Evolutionary conservation across 1,284 basidiomycete genomes (phyloP).

Genomic region (Pisolithus thermaeus): DNA sequence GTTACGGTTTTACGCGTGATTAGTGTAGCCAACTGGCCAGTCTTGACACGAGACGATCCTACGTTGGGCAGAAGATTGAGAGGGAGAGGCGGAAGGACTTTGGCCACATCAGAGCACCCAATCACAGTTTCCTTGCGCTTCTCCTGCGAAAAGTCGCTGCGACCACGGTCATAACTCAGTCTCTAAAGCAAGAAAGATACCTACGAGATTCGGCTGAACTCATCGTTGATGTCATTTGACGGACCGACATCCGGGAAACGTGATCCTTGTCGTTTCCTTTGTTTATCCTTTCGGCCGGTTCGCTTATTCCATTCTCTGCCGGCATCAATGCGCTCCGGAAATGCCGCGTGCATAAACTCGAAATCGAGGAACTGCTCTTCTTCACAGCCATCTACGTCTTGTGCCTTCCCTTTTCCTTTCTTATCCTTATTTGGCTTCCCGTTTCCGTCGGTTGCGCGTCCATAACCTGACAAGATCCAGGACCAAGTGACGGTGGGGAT

Average conservation of each 20-base stretch:
- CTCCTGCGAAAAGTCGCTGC: slow-evolving; percentile 33
- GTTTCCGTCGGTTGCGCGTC: slow-evolving; percentile 7
- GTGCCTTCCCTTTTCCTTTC: background rate
- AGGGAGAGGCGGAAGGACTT: slow-evolving; percentile 23
- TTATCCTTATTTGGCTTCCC: background rate
- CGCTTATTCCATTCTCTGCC: slow-evolving; percentile 22
- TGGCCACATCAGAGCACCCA: slow-evolving; percentile 6
- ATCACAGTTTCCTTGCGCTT: background rate
- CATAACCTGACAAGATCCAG: slow-evolving; percentile 41
- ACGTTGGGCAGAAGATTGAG: slow-evolving; percentile 15
- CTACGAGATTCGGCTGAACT: slow-evolving; percentile 37
- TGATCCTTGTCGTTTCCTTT: background rate
- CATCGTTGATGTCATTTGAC: slow-evolving; percentile 16
- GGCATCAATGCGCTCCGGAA: slow-evolving; percentile 42
- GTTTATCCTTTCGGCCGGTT: background rate
- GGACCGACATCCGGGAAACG: background rate
- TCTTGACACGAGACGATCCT: slow-evolving; percentile 1
- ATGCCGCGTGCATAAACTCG: slow-evolving; percentile 42
- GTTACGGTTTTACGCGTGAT: slow-evolving; percentile 2
- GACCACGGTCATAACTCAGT: background rate
- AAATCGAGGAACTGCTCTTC: slow-evolving; percentile 25
- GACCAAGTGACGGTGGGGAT: slow-evolving; percentile 60
- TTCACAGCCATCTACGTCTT: background rate
- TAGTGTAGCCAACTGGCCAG: slow-evolving; percentile 1
- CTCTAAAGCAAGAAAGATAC: slow-evolving; percentile 11